A percentile compares a stretch with the other conserved stretches of the same genome.
phyloP scores from a whole-genome alignment of 805 yeast species.

The Blastobotrys parvus region DNA sequence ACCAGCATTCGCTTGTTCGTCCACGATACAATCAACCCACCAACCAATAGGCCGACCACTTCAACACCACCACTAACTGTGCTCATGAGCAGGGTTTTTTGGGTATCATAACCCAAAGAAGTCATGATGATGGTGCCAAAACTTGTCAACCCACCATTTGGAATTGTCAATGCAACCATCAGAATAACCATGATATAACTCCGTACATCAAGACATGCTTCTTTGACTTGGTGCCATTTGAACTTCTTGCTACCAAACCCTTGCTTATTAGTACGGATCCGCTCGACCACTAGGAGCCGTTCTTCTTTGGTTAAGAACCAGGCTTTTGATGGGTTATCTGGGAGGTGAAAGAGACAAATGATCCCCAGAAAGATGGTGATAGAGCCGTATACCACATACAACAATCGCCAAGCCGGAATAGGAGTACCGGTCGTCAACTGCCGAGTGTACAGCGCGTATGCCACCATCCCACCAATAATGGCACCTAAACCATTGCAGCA shows the following conservation, averaged over 20 bases:
- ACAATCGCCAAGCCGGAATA: conserved; percentile 42
- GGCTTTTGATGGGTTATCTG: conserved; percentile 44
- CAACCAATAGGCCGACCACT: conserved; percentile 14
- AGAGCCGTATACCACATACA: conserved; percentile 49
- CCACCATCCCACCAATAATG: conserved; percentile 39
- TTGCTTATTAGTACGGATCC: conserved; percentile 45
- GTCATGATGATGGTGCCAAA: conserved; percentile 38
- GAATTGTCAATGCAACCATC: conserved; percentile 34
- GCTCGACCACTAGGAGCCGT: conserved; percentile 38
- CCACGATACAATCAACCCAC: conserved; percentile 13
- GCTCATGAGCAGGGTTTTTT: conserved; percentile 28
- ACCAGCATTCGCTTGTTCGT: conserved; percentile 15
- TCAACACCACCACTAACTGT: conserved; percentile 29
- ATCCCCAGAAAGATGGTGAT: conserved; percentile 36
- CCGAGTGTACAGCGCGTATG: conserved; percentile 35
- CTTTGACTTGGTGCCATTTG: conserved; percentile 44
- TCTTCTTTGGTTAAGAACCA: conserved; percentile 40
- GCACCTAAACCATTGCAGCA: conserved; percentile 37
- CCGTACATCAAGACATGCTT: conserved; percentile 41
- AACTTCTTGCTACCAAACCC: conserved; percentile 50
- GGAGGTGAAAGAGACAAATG: conserved; percentile 23
- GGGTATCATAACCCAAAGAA: conserved; percentile 20
- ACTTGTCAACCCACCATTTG: conserved; percentile 46
- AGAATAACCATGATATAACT: conserved; percentile 39
- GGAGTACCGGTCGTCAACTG: conserved; percentile 22